Evolutionary conservation across 768 basidiomycete genomes (phyloP).

Genomic region (Tylopilus felleus): DNA sequence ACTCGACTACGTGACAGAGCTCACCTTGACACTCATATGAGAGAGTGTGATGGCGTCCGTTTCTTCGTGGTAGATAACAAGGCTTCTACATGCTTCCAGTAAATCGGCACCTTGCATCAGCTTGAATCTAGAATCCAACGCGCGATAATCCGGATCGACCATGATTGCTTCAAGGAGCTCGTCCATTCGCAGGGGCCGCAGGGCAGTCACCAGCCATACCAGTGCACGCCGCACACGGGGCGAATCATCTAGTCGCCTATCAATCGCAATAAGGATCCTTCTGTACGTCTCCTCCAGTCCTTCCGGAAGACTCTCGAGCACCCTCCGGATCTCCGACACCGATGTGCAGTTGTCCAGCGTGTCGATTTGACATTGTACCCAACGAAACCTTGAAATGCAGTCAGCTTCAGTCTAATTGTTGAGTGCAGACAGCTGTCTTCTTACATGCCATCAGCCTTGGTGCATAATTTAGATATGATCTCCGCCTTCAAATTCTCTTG

Average conservation of each 20-base stretch:
- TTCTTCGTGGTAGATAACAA: conserved; percentile 8
- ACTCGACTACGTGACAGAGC: neutral
- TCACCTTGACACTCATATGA: conserved; percentile 21
- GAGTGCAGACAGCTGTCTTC: neutral
- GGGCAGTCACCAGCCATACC: conserved; percentile 9
- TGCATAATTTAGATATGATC: conserved; percentile 3
- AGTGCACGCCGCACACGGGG: conserved; percentile 5
- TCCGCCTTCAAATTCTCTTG: conserved; percentile 3
- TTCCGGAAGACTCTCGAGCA: conserved; percentile 10
- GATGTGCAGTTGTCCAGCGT: neutral
- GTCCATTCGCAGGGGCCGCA: conserved; percentile 4
- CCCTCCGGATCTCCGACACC: neutral
- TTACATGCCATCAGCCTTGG: conserved; percentile 21
- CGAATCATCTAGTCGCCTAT: neutral
- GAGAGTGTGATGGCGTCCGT: conserved; percentile 9
- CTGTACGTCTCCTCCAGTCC: conserved; percentile 23
- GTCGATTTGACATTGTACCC: conserved; percentile 18
- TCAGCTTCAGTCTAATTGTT: neutral
- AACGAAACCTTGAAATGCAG: conserved; percentile 10
- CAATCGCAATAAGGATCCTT: conserved; percentile 15
- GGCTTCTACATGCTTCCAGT: conserved; percentile 3
- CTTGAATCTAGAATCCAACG: conserved; percentile 1
- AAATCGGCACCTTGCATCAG: neutral
- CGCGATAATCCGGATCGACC: neutral
- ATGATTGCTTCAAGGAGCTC: conserved; percentile 12